Evolutionary conservation across 768 basidiomycete genomes (phyloP), one percentile per base, ranked within the genome.

Genomic region (Pleurotus tuoliensis): DNA sequence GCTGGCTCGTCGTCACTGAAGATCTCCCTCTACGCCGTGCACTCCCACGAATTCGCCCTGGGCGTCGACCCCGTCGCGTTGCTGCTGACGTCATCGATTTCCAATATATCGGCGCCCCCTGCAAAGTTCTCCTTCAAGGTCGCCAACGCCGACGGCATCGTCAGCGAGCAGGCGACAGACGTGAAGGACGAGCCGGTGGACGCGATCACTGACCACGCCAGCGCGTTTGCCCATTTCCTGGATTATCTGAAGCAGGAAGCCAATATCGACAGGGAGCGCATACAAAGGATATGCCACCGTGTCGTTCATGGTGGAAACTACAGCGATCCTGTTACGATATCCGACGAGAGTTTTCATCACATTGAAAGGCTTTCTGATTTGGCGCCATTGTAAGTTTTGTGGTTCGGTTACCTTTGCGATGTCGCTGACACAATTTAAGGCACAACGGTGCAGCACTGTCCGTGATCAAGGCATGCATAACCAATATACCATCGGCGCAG

Each of bases 241-340:
- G 64, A 76, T 18, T 69, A 70, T 56, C 70, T 88, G 30, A 64
- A 75, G 56, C 49, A 64, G 5, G 74, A 78, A 18, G 69, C 71
- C 1, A 69, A 71, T 44, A 73, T 85, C 43, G 75, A 82, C 55
- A 61, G 63, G 3, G 63, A 64, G 16, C 61, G 74, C 4, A 80
- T 92, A 58, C 67, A 64, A 5, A 73, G 82, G 57, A 73, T 88
- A n/a, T 86, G 87, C 61, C 88, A 90, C 65, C 81, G 86, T 38
- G 87, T 94, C 43, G 94, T 97, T 1, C 94, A 96, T 62, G 94
- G 94, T 3, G 94, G 93, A 2, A 81, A 85, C 45, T 90, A 87
- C 62, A 73, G 73, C n/a, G 76, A 82, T 25, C 88, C 92, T 0
- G 82, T 92, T 16, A 56, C 82, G 38, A 83, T 97, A 57, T 82